Evolutionary conservation across 176 grass and related monocot species (phyloP).

Genomic region (Aegilops sharonensis): DNA sequence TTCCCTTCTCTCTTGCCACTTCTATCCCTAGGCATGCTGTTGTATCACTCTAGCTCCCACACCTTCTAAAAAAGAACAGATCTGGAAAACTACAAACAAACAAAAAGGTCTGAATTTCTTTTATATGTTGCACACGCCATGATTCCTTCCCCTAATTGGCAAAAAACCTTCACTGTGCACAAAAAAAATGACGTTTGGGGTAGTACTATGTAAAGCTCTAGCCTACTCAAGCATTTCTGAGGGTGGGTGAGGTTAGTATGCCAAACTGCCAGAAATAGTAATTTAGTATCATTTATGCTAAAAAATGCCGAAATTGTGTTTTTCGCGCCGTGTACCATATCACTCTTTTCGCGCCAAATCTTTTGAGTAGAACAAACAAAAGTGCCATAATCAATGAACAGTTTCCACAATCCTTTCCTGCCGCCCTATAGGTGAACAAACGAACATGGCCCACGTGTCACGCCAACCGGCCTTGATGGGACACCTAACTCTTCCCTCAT

Average conservation of each 20-base stretch:
- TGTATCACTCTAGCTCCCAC: background rate
- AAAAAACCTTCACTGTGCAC: background rate
- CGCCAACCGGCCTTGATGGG: background rate
- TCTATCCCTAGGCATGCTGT: background rate
- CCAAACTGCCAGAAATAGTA: background rate
- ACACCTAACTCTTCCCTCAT: background rate
- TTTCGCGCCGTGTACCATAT: background rate
- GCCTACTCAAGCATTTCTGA: background rate
- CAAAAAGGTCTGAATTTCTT: background rate
- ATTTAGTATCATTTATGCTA: background rate
- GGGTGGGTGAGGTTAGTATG: background rate
- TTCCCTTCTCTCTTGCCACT: background rate
- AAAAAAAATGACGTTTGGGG: background rate
- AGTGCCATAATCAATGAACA: background rate
- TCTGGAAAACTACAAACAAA: background rate
- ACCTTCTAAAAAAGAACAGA: background rate
- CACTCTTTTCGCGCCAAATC: background rate
- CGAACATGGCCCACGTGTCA: background rate
- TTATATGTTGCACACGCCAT: background rate
- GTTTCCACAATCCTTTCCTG: background rate
- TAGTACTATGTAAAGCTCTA: background rate
- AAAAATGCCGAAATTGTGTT: background rate
- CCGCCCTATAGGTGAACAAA: background rate
- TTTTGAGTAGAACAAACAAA: background rate
- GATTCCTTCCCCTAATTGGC: background rate